Base-by-base conservation (phyloP, 2,329 filamentous ascomycete genomes). In the Penicillium sp. region DNA sequence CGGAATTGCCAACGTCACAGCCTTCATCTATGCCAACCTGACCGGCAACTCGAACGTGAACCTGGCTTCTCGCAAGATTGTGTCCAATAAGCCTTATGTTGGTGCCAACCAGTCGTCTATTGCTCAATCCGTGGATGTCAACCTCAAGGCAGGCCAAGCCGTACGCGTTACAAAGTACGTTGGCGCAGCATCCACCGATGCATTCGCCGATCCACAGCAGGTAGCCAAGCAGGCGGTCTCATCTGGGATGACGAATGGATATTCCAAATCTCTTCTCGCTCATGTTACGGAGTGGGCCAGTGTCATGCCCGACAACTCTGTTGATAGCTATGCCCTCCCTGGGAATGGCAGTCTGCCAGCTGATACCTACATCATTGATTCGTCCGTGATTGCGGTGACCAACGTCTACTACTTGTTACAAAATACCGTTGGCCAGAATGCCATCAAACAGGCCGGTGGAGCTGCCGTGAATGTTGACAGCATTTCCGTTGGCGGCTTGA, bases 111-210 rank as follows among this genome's bases (percentile, higher is more conserved):
- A 75, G 10, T 87, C 85, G 0, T 86, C 85, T 0, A 83, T 89
- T 56, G 84, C 83, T 1, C 84, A 88, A 58, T 76, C 80, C 7
- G 78, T 83, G 39, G 67, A 74, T 9, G 75, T 87, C 25, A 72
- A 68, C 1, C 72, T 89, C 6, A 71, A 70, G 27, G 77, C 79
- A 2, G 80, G 81, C 1, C 63, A 81, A 56, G 77, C 77, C 0
- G 75, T 81, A 3, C 80, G 76, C 1, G 69, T 89, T 41, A 81
- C 78, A 42, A 90, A 90, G 63, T 89, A 80, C 57, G 77, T 90
- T 14, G 87, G 87, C 25, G 80, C 78, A 44, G 86, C 87, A 4
- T 88, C 86, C 1, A 81, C 80, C 0, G 87, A 90, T 67, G 86
- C 84, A 0, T 90, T 89, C 62, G 54, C 71, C 0, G 71, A 86